phyloP scores from a whole-genome alignment of 2,329 filamentous ascomycete genomes.

The Trichoderma hamatum region DNA sequence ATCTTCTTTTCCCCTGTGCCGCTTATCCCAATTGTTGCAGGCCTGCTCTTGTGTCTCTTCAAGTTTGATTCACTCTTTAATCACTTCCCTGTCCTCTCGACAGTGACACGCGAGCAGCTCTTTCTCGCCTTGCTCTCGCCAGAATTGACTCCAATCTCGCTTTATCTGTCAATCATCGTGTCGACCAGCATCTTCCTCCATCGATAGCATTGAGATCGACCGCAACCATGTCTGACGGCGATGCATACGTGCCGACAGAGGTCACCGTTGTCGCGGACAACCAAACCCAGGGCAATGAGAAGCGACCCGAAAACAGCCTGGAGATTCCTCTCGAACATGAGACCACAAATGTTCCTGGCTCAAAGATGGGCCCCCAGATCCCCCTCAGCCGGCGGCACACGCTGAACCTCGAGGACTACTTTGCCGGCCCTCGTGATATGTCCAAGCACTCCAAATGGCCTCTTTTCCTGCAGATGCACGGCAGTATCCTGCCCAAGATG shows the following conservation, averaged over 20 bases:
- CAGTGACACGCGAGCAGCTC: neutral
- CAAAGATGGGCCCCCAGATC: constrained; percentile 31
- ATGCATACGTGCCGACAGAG: neutral
- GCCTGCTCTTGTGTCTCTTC: neutral
- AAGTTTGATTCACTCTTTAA: neutral
- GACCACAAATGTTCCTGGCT: neutral
- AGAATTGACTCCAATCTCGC: neutral
- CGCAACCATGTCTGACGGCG: constrained; percentile 23
- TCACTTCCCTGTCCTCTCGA: neutral
- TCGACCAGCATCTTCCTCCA: neutral
- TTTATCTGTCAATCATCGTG: neutral
- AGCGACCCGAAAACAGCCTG: neutral
- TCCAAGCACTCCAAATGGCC: constrained; percentile 77
- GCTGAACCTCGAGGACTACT: constrained; percentile 63
- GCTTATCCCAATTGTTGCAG: constrained; percentile 4
- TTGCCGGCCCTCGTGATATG: constrained; percentile 68
- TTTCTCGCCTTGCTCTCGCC: neutral
- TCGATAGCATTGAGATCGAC: neutral
- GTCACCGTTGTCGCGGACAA: neutral
- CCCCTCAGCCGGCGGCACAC: constrained; percentile 39
- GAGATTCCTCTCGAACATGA: constrained; percentile 18
- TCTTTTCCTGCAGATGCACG: constrained; percentile 73
- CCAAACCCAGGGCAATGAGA: neutral
- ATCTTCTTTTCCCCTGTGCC: neutral
- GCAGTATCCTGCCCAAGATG: constrained; percentile 74